Evolutionary conservation across 345 rosid species (phyloP).

Genomic region (Heritiera fomes): DNA sequence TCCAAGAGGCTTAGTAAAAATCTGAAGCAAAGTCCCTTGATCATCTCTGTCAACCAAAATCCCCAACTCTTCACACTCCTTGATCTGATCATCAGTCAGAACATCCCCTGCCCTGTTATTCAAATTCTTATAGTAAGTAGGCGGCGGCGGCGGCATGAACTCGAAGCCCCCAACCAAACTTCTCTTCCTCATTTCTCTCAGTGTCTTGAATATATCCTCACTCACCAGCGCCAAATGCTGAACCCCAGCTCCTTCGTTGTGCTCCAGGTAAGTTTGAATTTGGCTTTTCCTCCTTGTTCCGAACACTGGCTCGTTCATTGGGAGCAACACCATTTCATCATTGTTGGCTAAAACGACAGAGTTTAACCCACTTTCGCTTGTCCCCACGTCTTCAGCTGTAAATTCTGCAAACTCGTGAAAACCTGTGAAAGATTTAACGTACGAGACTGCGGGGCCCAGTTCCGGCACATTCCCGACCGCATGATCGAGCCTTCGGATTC

Average conservation of each 20-base stretch:
- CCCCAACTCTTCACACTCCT: conserved; percentile 86
- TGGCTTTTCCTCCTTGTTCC: conserved; percentile 96
- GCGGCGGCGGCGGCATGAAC: conserved; percentile 95
- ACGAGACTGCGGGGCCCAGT: conserved; percentile 58
- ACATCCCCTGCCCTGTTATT: conserved; percentile 77
- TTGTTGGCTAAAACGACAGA: conserved; percentile 77
- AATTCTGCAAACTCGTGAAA: conserved; percentile 94
- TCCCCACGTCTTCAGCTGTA: conserved; percentile 92
- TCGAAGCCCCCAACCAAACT: conserved; percentile 85
- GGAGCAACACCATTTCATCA: conserved; percentile 73
- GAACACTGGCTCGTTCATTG: conserved; percentile 86
- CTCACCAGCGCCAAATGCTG: conserved; percentile 82
- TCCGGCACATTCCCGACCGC: conserved; percentile 93
- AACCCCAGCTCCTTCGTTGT: conserved; percentile 86
- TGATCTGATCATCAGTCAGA: conserved; percentile 73
- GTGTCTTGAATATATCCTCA: conserved; percentile 72
- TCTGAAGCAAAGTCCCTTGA: conserved; percentile 93
- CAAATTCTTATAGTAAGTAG: conserved; percentile 72
- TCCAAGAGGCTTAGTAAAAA: conserved; percentile 93
- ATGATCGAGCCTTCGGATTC: conserved; percentile 75
- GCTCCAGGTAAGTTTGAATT: conserved; percentile 89
- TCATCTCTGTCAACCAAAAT: conserved; percentile 92
- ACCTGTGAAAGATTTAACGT: conserved; percentile 71
- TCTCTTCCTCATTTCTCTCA: conserved; percentile 84
- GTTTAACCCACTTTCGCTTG: conserved; percentile 82